Base-by-base conservation (phyloP, 768 basidiomycete genomes). In the Psilocybe cyanescens region DNA sequence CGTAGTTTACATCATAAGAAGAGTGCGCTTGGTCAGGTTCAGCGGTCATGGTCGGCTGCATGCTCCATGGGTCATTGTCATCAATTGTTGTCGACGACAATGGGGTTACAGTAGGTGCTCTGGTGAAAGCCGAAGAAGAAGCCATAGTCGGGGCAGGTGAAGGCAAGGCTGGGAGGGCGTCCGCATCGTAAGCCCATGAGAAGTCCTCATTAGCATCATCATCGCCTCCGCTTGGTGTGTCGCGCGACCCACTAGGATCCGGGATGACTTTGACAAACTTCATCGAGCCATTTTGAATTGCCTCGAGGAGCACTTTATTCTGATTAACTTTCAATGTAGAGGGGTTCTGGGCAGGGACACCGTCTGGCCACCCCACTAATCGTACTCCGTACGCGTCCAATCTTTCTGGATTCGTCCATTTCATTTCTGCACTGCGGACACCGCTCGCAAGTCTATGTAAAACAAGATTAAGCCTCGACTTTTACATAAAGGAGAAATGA, bases 391-490 rank as follows among this genome's bases (percentile, higher is more conserved):
- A 89, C 5, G 75, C 66, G 64, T 79, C 75, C 54, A 90, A 70
- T 47, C 83, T 78, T 28, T 84, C 81, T 53, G 83, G 88, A 68
- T 87, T 88, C 8, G 86, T 85, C 89, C 89, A 90, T 70, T 86
- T 89, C 89, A 90, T 90, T 66, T 90, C 89, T 19, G 89, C 88
- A 57, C 79, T 85, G 9, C 84, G 85, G 17, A 85, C 72, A 7
- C 87, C 87, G 64, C 85, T 86, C 6, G 78, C 79, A 3, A 78
- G 68, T 70, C 88, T 89, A 24, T 24, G 60, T 28, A 33, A 17
- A 28, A 24, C 48, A 57, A 11, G 54, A n/a, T 11, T 19, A 55
- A 60, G 24, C 64, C 51, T 54, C 41, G 62, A 35, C 31, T 63
- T 39, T 47, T 46, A 46, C 31, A 65, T 41, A 53, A 48, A 48